Evolutionary conservation across 768 basidiomycete genomes (phyloP).

Genomic region (Calvatia gigantea): DNA sequence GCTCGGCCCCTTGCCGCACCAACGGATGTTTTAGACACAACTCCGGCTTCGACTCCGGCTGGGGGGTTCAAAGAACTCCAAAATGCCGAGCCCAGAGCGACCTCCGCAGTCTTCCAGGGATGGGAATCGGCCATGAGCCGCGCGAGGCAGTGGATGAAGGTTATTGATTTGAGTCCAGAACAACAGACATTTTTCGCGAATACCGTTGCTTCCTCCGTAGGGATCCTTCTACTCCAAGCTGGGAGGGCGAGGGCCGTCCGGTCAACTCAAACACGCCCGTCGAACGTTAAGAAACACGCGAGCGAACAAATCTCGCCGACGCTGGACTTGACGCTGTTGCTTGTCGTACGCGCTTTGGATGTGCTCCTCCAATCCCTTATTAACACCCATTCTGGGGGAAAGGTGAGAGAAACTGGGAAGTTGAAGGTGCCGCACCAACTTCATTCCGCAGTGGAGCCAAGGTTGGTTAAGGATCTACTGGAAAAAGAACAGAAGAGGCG

Average conservation of each 20-base stretch:
- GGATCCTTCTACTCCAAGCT: conserved; percentile 53
- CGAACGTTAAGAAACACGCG: neutral
- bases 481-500: conserved; percentile 27
- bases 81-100: neutral
- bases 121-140: conserved; percentile 11
- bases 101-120: neutral
- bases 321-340: conserved; percentile 62
- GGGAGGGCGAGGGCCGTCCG: conserved; percentile 34
- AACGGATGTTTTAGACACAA: neutral
- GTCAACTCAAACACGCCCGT: conserved; percentile 13
- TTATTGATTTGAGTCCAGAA: conserved; percentile 28
- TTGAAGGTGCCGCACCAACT: neutral
- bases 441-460: conserved; percentile 13
- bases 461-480: conserved; percentile 18
- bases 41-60: neutral
- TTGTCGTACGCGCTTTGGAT: conserved; percentile 70
- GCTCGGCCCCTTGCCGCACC: neutral
- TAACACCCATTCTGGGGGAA: conserved; percentile 22
- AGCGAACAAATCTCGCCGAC: conserved; percentile 44
- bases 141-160: conserved; percentile 11
- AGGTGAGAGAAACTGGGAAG: neutral
- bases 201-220: conserved; percentile 51
- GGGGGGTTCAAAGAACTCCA: neutral
- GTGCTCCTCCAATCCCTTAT: conserved; percentile 52
- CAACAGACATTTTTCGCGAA: conserved; percentile 61